Percentiles rank a stretch among this genome's conserved stretches.
Conservation (phyloP, 2,329 filamentous ascomycete genomes). For the Beauveria varroae region DNA sequence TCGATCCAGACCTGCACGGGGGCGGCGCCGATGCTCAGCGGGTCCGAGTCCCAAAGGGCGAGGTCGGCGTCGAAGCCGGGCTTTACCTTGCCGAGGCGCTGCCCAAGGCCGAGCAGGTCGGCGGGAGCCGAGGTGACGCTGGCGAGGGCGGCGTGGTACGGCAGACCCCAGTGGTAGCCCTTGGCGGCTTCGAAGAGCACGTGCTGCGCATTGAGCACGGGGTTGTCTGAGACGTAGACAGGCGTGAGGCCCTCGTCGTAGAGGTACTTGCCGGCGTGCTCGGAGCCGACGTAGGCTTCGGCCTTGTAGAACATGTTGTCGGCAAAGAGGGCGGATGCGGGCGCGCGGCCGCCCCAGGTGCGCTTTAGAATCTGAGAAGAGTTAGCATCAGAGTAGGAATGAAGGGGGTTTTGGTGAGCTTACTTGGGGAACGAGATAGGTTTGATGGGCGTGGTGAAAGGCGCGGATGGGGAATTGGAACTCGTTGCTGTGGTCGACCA, state of each 20-base stretch:
- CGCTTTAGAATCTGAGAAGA: conserved; percentile 42
- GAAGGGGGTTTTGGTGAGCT: conserved; percentile 3
- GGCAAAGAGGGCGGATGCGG: conserved; percentile 58
- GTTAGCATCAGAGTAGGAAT: background rate
- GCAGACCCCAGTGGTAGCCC: conserved; percentile 51
- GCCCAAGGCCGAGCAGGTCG: conserved; percentile 47
- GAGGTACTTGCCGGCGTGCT: conserved; percentile 58
- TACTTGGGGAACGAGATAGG: conserved; percentile 42
- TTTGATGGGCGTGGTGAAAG: conserved; percentile 13
- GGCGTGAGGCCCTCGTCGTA: conserved; percentile 58
- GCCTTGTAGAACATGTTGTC: conserved; percentile 69
- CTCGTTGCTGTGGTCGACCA: conserved; percentile 64
- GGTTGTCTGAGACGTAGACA: conserved; percentile 65
- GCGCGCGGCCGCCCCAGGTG: conserved; percentile 44
- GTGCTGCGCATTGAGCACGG: conserved; percentile 62
- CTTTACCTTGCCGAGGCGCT: conserved; percentile 54
- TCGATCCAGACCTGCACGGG: conserved; percentile 59
- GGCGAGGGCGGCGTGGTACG: conserved; percentile 52
- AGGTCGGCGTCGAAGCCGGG: conserved; percentile 55
- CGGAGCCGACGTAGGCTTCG: conserved; percentile 57
- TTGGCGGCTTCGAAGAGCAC: conserved; percentile 59
- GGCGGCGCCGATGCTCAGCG: conserved; percentile 50
- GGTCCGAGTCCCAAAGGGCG: conserved; percentile 56
- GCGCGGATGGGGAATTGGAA: conserved; percentile 46
- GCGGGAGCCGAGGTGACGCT: conserved; percentile 53